phyloP scores from a whole-genome alignment of 2,329 filamentous ascomycete species.

The Xylariales sp. region DNA sequence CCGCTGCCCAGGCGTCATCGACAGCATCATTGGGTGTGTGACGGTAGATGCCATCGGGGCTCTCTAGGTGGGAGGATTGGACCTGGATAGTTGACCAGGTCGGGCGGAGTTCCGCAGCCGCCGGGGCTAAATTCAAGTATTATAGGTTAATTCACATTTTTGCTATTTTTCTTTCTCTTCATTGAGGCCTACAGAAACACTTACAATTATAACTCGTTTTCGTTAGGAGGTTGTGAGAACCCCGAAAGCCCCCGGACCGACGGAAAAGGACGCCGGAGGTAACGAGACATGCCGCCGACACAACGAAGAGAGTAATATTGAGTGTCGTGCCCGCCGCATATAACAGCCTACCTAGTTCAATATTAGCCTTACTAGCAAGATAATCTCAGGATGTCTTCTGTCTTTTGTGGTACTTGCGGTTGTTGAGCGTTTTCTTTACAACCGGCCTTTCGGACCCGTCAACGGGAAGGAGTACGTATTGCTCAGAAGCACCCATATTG shows the following conservation, averaged over 20 bases:
- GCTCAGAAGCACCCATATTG: slow-evolving; percentile 7
- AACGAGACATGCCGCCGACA: not conserved
- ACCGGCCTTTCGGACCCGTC: slow-evolving; percentile 2
- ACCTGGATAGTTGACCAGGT: not conserved
- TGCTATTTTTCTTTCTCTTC: not conserved
- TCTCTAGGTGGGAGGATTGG: not conserved
- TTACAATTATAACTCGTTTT: slow-evolving; percentile 7
- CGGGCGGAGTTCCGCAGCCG: not conserved
- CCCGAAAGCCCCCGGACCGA: not conserved
- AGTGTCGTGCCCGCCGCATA: not conserved
- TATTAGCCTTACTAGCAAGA: not conserved
- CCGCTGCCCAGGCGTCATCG: not conserved
- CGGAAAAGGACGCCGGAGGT: not conserved
- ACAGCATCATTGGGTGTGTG: not conserved
- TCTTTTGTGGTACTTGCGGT: not conserved
- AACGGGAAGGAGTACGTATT: slow-evolving; percentile 6
- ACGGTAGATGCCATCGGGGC: not conserved
- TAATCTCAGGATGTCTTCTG: not conserved
- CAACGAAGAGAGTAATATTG: slow-evolving; percentile 2
- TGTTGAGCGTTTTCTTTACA: not conserved
- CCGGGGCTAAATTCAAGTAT: not conserved
- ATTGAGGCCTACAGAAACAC: not conserved
- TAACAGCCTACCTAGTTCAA: not conserved
- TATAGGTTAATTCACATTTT: not conserved
- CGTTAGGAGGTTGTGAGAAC: not conserved